Conservation (phyloP, 352 stramenopile genomes). For the Paralagenidium karlingii region DNA sequence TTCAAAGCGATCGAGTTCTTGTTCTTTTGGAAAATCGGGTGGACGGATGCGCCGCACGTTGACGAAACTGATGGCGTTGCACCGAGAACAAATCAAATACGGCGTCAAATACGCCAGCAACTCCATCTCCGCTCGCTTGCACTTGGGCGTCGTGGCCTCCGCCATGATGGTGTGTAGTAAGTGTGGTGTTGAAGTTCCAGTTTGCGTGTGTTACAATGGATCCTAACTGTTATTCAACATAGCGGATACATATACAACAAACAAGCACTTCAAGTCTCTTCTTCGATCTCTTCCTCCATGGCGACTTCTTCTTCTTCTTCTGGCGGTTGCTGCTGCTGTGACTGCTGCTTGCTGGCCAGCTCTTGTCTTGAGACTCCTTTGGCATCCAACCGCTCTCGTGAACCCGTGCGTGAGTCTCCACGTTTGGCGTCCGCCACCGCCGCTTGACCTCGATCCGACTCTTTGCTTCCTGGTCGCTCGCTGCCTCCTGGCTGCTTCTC, state of each 20-base stretch:
- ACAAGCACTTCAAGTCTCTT: conserved; percentile 13
- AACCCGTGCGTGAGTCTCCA: conserved; percentile 14
- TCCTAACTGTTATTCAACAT: not conserved
- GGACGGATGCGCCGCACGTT: conserved; percentile 32
- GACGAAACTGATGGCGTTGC: conserved; percentile 70
- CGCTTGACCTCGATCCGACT: conserved; percentile 14
- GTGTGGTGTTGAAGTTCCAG: not conserved
- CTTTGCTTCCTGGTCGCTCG: not conserved
- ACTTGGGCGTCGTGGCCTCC: not conserved
- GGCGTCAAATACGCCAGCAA: conserved; percentile 18
- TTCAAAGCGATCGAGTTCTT: conserved; percentile 22
- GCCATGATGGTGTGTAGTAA: not conserved
- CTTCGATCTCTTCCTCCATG: conserved; percentile 71
- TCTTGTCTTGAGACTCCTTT: conserved; percentile 6
- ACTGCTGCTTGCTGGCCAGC: conserved; percentile 3
- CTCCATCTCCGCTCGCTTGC: not conserved
- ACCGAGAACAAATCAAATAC: conserved; percentile 65
- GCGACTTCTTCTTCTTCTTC: conserved; percentile 48
- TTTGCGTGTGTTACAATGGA: not conserved
- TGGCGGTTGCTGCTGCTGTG: conserved; percentile 1
- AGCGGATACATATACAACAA: not conserved
- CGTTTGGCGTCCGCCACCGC: conserved; percentile 8
- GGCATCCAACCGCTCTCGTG: conserved; percentile 2
- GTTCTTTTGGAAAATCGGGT: conserved; percentile 1
- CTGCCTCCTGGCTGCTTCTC: not conserved